phyloP scores from a whole-genome alignment of 192 early-diverging fungal genomes.

The Coemansia sp. region DNA sequence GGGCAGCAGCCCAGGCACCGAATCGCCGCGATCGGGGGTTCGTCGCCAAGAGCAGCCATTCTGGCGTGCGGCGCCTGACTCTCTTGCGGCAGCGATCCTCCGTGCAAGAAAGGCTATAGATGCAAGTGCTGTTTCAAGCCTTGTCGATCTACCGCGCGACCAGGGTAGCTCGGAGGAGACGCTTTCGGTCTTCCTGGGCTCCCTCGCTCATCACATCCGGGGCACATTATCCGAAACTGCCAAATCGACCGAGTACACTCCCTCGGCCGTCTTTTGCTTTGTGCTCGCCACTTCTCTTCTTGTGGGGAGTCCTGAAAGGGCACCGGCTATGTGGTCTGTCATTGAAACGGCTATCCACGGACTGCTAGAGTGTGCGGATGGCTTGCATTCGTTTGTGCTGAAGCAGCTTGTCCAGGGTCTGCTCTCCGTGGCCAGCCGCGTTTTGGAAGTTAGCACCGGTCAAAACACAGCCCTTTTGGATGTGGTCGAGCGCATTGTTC shows the following conservation, averaged over 20 bases:
- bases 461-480: conserved; percentile 10
- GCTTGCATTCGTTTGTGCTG: conserved; percentile 61
- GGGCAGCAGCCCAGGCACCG: conserved; percentile 17
- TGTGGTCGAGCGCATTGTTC: conserved; percentile 29
- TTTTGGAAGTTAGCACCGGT: conserved; percentile 22
- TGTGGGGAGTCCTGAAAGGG: conserved; percentile 12
- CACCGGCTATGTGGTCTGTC: conserved; percentile 53
- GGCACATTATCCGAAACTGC: conserved; percentile 9
- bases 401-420: conserved; percentile 75
- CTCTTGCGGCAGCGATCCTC: conserved; percentile 14
- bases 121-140: conserved; percentile 15
- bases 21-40: neutral
- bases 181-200: conserved; percentile 16
- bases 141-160: conserved; percentile 8
- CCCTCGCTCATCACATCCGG: conserved; percentile 26
- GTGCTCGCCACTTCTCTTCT: conserved; percentile 37
- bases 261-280: conserved; percentile 38
- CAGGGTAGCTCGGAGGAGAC: conserved; percentile 1
- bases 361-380: conserved; percentile 66
- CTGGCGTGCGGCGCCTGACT: conserved; percentile 39
- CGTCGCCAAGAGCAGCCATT: conserved; percentile 19
- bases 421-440: conserved; percentile 65
- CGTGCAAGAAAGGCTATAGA: conserved; percentile 25
- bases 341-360: conserved; percentile 66
- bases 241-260: conserved; percentile 18